These are phyloP conservation scores for Aureobasidium sp. DNA, from an alignment of 2,329 filamentous ascomycete species.

Conservation along the genomic window DNA sequence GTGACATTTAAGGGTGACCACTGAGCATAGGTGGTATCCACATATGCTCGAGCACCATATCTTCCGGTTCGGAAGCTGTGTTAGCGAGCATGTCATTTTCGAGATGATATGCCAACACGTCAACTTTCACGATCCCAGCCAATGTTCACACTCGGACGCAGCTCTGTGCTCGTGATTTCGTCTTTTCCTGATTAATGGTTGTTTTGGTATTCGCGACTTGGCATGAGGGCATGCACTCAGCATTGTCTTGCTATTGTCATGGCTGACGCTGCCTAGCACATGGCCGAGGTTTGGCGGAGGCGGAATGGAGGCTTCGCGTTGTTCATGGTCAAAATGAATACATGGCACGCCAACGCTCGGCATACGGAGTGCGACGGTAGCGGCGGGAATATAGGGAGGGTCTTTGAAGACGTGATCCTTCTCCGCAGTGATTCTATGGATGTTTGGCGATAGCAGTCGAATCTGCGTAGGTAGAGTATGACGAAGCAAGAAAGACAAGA, in stretches of 20 bases:
- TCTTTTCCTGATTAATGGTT: background rate
- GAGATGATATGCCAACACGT: background rate
- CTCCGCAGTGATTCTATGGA: no score
- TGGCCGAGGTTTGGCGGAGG: background rate
- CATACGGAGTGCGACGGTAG: background rate
- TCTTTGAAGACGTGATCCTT: no score
- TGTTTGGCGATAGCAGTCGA: no score
- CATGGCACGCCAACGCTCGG: slow-evolving; percentile 1
- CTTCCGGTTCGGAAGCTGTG: background rate
- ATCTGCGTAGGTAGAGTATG: no score
- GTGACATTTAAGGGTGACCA: background rate
- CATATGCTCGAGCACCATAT: background rate
- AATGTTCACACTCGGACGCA: background rate
- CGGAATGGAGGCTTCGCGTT: background rate
- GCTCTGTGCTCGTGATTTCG: no score
- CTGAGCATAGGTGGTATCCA: no score
- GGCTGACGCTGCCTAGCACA: slow-evolving; percentile 14
- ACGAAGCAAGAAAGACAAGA: no score
- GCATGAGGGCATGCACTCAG: background rate
- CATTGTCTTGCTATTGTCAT: background rate
- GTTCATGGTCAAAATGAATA: background rate
- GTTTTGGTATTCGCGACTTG: background rate
- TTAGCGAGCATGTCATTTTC: background rate
- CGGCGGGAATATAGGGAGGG: no score
- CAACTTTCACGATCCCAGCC: no score